A percentile compares a stretch with the other conserved stretches of the same genome.
Conservation (phyloP, 2,329 filamentous ascomycete genomes). For the Samsoniella hepiali region DNA sequence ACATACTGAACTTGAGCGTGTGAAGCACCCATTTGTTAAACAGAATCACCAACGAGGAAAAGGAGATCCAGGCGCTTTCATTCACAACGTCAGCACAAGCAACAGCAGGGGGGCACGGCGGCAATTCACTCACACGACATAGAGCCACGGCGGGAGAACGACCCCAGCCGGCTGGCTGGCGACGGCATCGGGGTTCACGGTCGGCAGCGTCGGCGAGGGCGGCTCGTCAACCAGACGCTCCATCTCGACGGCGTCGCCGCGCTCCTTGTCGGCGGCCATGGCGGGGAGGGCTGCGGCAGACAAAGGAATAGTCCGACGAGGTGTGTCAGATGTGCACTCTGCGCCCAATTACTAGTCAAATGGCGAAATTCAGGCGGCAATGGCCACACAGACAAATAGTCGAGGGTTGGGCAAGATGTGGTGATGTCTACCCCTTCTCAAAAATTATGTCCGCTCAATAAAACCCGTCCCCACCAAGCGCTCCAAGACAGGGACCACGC, state of each 20-base stretch:
- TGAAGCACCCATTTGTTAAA: constrained; percentile 96
- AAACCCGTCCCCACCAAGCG: too few species aligned
- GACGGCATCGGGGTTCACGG: constrained; percentile 1
- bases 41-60: constrained; percentile 83
- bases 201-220: constrained; percentile 11
- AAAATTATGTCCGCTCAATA: too few species aligned
- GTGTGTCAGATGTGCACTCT: background rate
- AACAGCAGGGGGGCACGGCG: background rate
- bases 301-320: background rate
- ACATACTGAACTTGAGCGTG: constrained; percentile 61
- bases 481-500: too few species aligned
- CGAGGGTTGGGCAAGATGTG: background rate
- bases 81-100: background rate
- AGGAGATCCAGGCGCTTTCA: constrained; percentile 64
- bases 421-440: too few species aligned
- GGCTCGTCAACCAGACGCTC: constrained; percentile 8
- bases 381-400: background rate
- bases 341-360: background rate
- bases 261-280: constrained; percentile 6
- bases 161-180: background rate
- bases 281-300: background rate
- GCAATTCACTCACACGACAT: constrained; percentile 12
- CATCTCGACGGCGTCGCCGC: constrained; percentile 10
- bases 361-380: background rate
- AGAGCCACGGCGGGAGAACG: constrained; percentile 3